These are phyloP conservation scores for Sarcodon sp. DNA, from an alignment of 768 basidiomycete genomes.

Conservation along the genomic window DNA sequence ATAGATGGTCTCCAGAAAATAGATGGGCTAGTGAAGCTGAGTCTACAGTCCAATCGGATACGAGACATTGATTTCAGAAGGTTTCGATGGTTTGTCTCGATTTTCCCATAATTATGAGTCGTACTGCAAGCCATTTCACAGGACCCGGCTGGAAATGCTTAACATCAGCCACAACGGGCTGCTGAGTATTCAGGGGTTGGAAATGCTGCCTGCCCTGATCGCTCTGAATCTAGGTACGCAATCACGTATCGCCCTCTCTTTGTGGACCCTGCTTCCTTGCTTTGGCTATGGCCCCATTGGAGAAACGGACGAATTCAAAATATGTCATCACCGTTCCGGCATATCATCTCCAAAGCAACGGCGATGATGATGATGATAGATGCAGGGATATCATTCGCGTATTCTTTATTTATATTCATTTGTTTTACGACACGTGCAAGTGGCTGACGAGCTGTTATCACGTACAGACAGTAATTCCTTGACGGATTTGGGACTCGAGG, in stretches of 20 bases:
- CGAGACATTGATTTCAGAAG: conserved; percentile 41
- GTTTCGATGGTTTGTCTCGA: conserved; percentile 52
- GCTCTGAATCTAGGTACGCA: conserved; percentile 77
- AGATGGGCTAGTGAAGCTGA: conserved; percentile 76
- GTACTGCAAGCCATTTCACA: conserved; percentile 10
- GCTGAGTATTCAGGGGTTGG: conserved; percentile 43
- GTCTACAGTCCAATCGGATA: conserved; percentile 65
- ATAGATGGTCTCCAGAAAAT: conserved; percentile 69
- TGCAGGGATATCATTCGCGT: background rate
- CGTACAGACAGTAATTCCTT: conserved; percentile 62
- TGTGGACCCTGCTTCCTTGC: conserved; percentile 4
- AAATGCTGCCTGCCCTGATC: conserved; percentile 45
- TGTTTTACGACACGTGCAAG: too few species aligned
- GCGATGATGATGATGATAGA: background rate
- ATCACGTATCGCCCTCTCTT: conserved; percentile 1
- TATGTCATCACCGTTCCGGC: too few species aligned
- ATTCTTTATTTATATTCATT: too few species aligned
- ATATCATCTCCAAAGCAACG: background rate
- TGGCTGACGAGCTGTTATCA: background rate
- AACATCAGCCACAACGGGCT: conserved; percentile 73
- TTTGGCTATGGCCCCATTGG: background rate
- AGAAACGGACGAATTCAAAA: too few species aligned
- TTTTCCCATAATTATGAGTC: conserved; percentile 6
- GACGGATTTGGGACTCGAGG: conserved; percentile 34
- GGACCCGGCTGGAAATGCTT: conserved; percentile 59